Evolutionary conservation across 257 asterid species (phyloP).

Genomic region (Solanum paucissectum): DNA sequence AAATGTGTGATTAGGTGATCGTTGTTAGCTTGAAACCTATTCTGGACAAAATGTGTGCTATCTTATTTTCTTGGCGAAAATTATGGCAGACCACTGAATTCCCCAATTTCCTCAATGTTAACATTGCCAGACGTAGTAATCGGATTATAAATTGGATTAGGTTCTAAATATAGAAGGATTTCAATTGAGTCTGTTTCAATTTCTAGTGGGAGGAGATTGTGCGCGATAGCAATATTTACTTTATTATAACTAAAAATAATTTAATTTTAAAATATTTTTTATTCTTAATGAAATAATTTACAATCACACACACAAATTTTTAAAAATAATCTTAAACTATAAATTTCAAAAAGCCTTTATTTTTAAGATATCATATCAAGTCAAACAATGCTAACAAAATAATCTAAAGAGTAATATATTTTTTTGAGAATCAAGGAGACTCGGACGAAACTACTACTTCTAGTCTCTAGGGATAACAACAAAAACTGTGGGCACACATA

Average conservation of each 20-base stretch:
- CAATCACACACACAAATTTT: too few relatives aligned
- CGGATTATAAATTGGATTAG: not conserved
- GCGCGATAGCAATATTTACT: too few relatives aligned
- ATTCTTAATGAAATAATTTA: too few relatives aligned
- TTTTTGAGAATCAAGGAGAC: not conserved
- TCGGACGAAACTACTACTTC: not conserved
- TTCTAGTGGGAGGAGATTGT: too few relatives aligned
- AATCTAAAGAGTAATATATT: not conserved
- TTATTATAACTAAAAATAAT: not conserved
- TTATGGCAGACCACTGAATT: not conserved
- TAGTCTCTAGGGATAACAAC: not conserved
- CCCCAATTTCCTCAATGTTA: too few relatives aligned
- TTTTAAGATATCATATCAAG: fast-evolving
- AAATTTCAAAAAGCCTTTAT: too few relatives aligned
- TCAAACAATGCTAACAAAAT: fast-evolving
- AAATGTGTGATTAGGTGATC: not conserved
- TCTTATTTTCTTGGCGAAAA: not conserved
- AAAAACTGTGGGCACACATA: not conserved
- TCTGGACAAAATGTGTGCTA: too few relatives aligned
- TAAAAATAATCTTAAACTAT: too few relatives aligned
- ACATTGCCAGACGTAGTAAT: too few relatives aligned
- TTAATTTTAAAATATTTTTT: too few relatives aligned
- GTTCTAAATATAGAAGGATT: not conserved
- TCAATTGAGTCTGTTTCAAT: not conserved
- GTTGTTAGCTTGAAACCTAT: not conserved